Conservation (phyloP, 2,329 filamentous ascomycete genomes). For the Teratosphaeriaceae sp. region DNA sequence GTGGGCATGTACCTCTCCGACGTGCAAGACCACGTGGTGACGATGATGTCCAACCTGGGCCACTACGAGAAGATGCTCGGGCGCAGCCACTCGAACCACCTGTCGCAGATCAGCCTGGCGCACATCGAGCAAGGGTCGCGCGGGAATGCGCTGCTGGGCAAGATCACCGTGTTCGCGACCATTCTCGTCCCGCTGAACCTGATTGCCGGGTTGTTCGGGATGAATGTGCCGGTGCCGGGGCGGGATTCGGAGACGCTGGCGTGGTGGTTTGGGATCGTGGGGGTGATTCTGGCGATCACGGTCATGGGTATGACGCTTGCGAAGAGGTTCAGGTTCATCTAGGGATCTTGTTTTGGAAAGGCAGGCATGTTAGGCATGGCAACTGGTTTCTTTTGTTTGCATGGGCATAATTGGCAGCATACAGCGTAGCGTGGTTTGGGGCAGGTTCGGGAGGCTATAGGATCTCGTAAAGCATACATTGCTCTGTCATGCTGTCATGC, state of each 20-base stretch:
- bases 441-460: too few species aligned
- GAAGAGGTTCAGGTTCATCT: conserved; percentile 39
- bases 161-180: conserved; percentile 90
- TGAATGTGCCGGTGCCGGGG: conserved; percentile 76
- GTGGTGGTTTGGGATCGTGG: conserved; percentile 58
- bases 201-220: conserved; percentile 78
- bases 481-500: too few species aligned
- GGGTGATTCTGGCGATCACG: conserved; percentile 45
- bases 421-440: too few species aligned
- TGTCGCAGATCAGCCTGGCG: conserved; percentile 89
- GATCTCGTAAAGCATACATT: too few species aligned
- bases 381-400: too few species aligned
- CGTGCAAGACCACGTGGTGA: conserved; percentile 98
- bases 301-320: conserved; percentile 34
- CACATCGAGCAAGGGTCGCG: conserved; percentile 81
- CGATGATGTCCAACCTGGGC: conserved; percentile 93
- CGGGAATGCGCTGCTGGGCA: conserved; percentile 84
- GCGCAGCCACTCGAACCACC: conserved; percentile 89
- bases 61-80: conserved; percentile 98
- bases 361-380: too few species aligned
- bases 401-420: too few species aligned
- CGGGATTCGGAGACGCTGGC: conserved; percentile 36
- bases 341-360: neutral
- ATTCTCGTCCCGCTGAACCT: conserved; percentile 95
- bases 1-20: conserved; percentile 95